These are phyloP conservation scores for Malus asiatica DNA, from an alignment of 306 rosid species.

Conservation along the genomic window DNA sequence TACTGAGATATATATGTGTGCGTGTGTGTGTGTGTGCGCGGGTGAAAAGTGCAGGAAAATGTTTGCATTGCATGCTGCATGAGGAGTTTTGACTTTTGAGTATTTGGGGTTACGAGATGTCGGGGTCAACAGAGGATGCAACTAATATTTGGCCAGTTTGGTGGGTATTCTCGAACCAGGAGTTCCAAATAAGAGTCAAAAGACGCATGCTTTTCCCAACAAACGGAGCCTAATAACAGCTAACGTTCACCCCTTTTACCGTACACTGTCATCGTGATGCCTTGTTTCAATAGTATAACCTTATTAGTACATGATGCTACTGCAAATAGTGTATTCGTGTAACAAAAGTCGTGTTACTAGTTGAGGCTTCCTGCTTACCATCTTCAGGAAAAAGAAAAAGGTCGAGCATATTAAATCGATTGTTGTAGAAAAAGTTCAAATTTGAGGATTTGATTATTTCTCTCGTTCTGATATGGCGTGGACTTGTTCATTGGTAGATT, in stretches of 20 bases:
- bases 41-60: not conserved
- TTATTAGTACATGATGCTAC: not conserved
- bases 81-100: conserved; percentile 18
- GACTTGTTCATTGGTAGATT: conserved; percentile 11
- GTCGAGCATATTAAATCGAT: not conserved
- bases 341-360: not conserved
- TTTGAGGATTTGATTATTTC: not conserved
- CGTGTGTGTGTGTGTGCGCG: conserved; percentile 29
- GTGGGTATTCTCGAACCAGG: conserved; percentile 46
- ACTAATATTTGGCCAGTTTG: conserved; percentile 62
- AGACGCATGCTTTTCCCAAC: conserved; percentile 22
- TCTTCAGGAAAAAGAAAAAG: not conserved
- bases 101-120: conserved; percentile 7
- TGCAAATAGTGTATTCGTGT: too few species aligned
- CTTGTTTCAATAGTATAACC: not conserved
- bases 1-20: conserved; percentile 25
- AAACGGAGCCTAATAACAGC: conserved; percentile 36
- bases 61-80: conserved; percentile 17
- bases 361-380: not conserved
- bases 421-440: not conserved
- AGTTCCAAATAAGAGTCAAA: not conserved
- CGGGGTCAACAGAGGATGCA: conserved; percentile 82
- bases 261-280: not conserved
- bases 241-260: conserved; percentile 6
- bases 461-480: conserved; percentile 13